Evolutionary conservation across 306 rosid species (phyloP).

Genomic region (Cajanus cajan): DNA sequence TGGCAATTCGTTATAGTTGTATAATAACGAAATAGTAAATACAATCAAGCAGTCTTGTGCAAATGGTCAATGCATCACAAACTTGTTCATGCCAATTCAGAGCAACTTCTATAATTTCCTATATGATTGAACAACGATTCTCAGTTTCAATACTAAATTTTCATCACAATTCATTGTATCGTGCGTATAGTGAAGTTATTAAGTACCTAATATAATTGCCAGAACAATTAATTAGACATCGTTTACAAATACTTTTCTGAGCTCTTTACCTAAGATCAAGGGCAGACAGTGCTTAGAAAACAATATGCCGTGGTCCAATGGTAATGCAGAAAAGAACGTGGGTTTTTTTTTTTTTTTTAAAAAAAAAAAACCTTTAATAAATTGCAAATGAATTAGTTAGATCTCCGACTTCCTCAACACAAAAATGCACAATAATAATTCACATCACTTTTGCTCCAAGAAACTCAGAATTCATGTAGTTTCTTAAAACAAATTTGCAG

Average conservation of each 20-base stretch:
- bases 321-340: constrained; percentile 4
- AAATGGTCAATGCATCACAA: constrained; percentile 15
- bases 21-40: constrained; percentile 5
- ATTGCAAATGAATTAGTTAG: constrained; percentile 11
- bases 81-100: background rate
- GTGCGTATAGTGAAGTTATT: background rate
- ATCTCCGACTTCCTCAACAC: constrained; percentile 10
- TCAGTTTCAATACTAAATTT: background rate
- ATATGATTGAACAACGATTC: constrained; percentile 3
- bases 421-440: constrained; percentile 4
- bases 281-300: background rate
- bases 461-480: constrained; percentile 13
- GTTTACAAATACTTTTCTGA: constrained; percentile 1
- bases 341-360: too few species aligned
- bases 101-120: background rate
- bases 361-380: constrained; percentile 1
- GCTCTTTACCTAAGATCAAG: background rate
- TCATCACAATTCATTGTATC: background rate
- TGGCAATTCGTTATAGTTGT: constrained; percentile 10
- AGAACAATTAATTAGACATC: background rate
- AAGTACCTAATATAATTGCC: background rate
- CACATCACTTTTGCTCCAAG: constrained; percentile 2
- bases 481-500: constrained; percentile 23
- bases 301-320: background rate
- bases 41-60: background rate